Evolutionary conservation across 1,139 yeast genomes (phyloP).

Genomic region (Pichia sp.): DNA sequence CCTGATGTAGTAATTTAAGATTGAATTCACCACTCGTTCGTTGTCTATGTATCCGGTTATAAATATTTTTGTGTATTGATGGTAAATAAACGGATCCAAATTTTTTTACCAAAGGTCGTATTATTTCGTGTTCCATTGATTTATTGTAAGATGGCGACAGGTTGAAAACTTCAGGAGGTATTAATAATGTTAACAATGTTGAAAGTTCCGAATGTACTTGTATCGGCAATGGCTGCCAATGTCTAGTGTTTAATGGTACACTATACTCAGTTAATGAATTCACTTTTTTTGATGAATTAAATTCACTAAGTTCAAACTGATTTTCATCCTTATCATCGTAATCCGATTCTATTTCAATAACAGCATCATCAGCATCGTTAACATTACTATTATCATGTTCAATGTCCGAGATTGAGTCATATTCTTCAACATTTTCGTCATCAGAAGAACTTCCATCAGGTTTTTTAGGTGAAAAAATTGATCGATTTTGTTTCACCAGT

Average conservation of each 20-base stretch:
- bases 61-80: slow-evolving; percentile 17
- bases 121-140: slow-evolving; percentile 14
- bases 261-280: slow-evolving; percentile 11
- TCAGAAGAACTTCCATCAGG: not conserved
- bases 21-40: slow-evolving; percentile 16
- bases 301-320: too few species aligned
- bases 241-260: slow-evolving; percentile 16
- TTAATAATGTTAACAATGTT: slow-evolving; percentile 9
- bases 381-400: not conserved
- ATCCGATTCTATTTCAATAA: not conserved
- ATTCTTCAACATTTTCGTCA: not conserved
- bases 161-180: slow-evolving; percentile 7
- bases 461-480: slow-evolving; percentile 14
- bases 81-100: slow-evolving; percentile 24
- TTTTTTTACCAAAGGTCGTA: slow-evolving; percentile 20
- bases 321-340: too few species aligned
- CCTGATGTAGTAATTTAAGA: slow-evolving; percentile 15
- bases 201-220: slow-evolving; percentile 14
- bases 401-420: not conserved
- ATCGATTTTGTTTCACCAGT: slow-evolving; percentile 7
- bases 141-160: not conserved
- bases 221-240: slow-evolving; percentile 23
- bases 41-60: not conserved
- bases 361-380: slow-evolving; percentile 3
- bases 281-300: not conserved